Conservation (phyloP, 1,139 yeast genomes). For the Geotrichum phurueaensis region DNA sequence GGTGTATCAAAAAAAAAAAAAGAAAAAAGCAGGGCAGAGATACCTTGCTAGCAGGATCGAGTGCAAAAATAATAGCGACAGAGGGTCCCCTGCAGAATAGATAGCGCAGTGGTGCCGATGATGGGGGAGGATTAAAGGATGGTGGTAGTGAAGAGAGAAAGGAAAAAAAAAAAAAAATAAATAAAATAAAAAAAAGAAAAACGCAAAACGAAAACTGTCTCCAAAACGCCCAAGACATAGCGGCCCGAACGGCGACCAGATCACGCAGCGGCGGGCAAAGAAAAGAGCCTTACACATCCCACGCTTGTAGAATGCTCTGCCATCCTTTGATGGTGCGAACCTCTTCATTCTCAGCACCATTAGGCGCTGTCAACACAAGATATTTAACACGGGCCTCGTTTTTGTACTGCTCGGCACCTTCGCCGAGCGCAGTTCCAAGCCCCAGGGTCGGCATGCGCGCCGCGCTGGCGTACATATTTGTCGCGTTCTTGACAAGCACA, state of each 20-base stretch:
- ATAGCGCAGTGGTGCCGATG: not conserved
- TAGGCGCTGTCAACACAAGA: not conserved
- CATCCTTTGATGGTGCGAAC: constrained; percentile 1
- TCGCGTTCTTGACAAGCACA: constrained; percentile 24
- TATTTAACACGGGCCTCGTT: constrained; percentile 4
- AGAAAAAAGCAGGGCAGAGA: not conserved
- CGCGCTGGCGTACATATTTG: constrained; percentile 25
- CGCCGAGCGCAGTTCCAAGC: constrained; percentile 1
- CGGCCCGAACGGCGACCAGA: not conserved
- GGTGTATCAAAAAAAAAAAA: no score
- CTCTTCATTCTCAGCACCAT: not conserved
- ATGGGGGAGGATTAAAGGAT: not conserved
- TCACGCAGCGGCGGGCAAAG: not conserved
- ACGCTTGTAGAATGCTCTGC: not conserved
- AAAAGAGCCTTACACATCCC: not conserved
- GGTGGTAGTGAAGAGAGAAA: not conserved
- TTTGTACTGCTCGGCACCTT: constrained; percentile 2
- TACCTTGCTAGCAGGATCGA: not conserved
- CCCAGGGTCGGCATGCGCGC: constrained; percentile 5
- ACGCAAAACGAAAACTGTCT: not conserved
- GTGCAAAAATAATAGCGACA: not conserved
- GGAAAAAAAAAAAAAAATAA: not conserved
- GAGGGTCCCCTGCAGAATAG: not conserved
- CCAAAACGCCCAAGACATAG: no score
- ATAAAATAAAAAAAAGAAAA: not conserved